Evolutionary conservation across 2,329 filamentous ascomycete species (phyloP), one percentile per base, ranked within the genome.

Genomic region (Arthrobotrys iridis): DNA sequence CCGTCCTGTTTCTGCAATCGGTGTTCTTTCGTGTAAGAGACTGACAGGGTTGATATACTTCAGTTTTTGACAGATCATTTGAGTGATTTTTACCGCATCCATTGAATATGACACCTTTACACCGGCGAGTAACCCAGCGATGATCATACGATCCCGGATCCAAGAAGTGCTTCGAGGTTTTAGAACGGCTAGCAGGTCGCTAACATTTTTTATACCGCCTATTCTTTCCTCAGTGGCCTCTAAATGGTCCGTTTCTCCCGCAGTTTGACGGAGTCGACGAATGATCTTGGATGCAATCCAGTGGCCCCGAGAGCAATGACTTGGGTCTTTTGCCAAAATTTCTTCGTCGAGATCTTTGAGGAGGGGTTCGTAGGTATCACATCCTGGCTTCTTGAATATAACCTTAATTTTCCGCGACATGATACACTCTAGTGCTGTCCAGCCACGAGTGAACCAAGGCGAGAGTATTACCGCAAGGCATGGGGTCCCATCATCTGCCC

Each of bases 391-490:
- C 22, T 52, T 63, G 22, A 73, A 77, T 43, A 77, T 43, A 2
- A 77, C 66, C 26, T 65, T 78, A 8, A 80, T 78, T 2, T 60
- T 71, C 18, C 26, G 52, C 1, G 79, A 79, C 48, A 41, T 62
- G 1, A 50, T 37, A 10, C 78, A 59, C 45, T 80, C 79, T 8
- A 79, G 45, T 10, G 79, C 78, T 11, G 79, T 79, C 79, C 79
- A 80, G 6, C 79, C 78, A 13, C 79, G 73, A 28, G 66, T 79
- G 30, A 79, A 79, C 79, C 79, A 80, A 10, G 77, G 59, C 1
- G 79, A 80, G 35, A 80, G 70, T 0, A 79, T 24, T 2, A 80
- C 60, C 7, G 77, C 77, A 50, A 80, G 75, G 40, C 78, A 79
- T 10, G 78, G 77, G 6, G 59, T 73, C 2, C 77, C 70, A 26